Base-by-base conservation (phyloP, 371 early-diverging fungal species). In the Apophysomyces ossiformis region DNA sequence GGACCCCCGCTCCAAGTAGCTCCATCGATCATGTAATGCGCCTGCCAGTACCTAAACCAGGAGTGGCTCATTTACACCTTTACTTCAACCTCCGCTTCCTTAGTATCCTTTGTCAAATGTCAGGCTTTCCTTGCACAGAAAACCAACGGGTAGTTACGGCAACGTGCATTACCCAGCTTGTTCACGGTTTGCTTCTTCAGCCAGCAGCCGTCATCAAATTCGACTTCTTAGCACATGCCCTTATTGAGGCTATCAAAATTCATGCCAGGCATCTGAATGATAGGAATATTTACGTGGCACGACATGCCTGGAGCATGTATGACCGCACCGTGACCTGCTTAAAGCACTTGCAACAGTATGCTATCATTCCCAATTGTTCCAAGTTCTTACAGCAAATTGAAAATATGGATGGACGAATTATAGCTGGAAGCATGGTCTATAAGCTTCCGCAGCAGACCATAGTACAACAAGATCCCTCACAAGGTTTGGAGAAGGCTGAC, bases 341-440 rank as follows among this genome's bases (percentile, higher is more conserved):
- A 38, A 76, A 78, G 45, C 60, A 61, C 13, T 39, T 78, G 13
- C 68, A 66, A 16, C 59, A 61, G 7, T 72, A 73, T 47, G 76
- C 74, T 0, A 62, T 66, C 35, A 78, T 78, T 37, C 79, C 79
- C 7, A 78, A 78, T 41, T 70, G 74, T 11, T 61, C 64, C 16
- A 78, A 76, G 37, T 78, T 78, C 45, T 60, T 78, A 36, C 79
- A 78, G 39, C 76, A 78, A 46, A 68, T 78, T 8, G 69, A 69
- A 58, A 57, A 47, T 11, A 54, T 73, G 0, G 69, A 73, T 21
- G 73, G 73, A 50, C 54, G 54, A 21, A n/a, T 9, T 21, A 21
- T 21, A 50, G 54, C 54, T 9, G 21, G 21, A 11, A 50, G 7
- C 7, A n/a, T 16, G 18, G 26, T 32, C 32, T 26, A 26, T 26